Evolutionary conservation across 129 eudicot species (phyloP).

Genomic region (Pittosporum tobira): DNA sequence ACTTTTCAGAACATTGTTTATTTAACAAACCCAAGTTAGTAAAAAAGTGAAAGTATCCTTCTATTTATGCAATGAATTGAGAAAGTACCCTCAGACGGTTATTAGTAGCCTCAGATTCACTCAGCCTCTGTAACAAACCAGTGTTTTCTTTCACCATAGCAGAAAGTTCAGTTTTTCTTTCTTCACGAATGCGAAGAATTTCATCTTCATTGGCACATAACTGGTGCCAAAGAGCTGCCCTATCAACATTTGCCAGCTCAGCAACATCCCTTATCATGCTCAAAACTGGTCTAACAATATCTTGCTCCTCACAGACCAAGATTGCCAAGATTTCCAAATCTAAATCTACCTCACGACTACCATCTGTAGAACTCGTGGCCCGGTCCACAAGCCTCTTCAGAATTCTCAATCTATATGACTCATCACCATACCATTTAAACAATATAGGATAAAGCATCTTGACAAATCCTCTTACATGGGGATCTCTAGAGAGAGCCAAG

Average conservation of each 20-base stretch:
- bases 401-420: conserved; percentile 63
- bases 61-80: conserved; percentile 2
- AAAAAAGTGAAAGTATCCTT: no score
- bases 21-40: not conserved
- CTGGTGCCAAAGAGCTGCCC: conserved; percentile 96
- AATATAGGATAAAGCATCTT: conserved; percentile 65
- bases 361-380: conserved; percentile 47
- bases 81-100: conserved; percentile 71
- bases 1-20: no score
- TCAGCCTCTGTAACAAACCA: conserved; percentile 55
- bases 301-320: conserved; percentile 68
- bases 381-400: conserved; percentile 74
- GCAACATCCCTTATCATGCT: conserved; percentile 91
- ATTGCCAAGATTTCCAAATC: conserved; percentile 68
- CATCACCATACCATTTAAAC: conserved; percentile 84
- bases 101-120: conserved; percentile 65
- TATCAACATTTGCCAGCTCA: conserved; percentile 84
- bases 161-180: conserved; percentile 49
- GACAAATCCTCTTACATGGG: conserved; percentile 55
- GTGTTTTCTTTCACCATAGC: conserved; percentile 54
- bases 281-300: conserved; percentile 70
- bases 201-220: conserved; percentile 82
- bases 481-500: conserved; percentile 58
- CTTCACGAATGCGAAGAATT: conserved; percentile 64
- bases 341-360: conserved; percentile 51